Conservation (phyloP, 2,329 filamentous ascomycete genomes). For the Alternaria ethzedia region DNA sequence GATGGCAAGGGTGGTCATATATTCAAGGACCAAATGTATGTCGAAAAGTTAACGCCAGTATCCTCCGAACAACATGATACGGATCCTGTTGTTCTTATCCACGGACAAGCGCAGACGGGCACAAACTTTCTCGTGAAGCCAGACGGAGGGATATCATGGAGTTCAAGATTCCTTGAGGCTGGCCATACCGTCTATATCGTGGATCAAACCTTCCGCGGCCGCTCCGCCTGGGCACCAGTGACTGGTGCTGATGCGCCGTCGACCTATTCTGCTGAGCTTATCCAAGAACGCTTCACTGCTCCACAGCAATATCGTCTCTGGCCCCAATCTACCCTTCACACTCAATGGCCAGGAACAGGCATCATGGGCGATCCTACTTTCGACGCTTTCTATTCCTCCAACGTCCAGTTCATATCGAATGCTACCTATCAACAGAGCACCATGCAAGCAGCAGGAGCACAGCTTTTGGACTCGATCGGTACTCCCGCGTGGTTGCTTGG, state of each 20-base stretch:
- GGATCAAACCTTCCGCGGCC: constrained; percentile 55
- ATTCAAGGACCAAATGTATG: constrained; percentile 31
- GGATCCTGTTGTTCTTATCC: constrained; percentile 15
- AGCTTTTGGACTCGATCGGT: constrained; percentile 53
- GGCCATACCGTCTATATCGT: constrained; percentile 58
- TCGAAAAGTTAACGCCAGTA: constrained; percentile 11
- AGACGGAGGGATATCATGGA: constrained; percentile 58
- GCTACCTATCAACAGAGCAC: constrained; percentile 32
- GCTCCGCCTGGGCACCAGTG: constrained; percentile 45
- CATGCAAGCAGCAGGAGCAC: constrained; percentile 42
- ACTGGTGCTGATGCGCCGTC: constrained; percentile 1
- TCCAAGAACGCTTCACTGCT: constrained; percentile 10
- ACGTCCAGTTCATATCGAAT: constrained; percentile 43
- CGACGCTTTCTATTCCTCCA: constrained; percentile 55
- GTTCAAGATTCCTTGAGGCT: constrained; percentile 53
- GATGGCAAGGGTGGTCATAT: constrained; percentile 17
- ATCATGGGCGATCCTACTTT: constrained; percentile 56
- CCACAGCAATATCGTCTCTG: constrained; percentile 27
- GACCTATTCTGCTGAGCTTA: constrained; percentile 1
- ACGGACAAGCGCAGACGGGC: constrained; percentile 23
- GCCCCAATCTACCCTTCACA: constrained; percentile 53
- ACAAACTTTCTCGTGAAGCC: constrained; percentile 51
- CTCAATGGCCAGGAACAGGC: constrained; percentile 51
- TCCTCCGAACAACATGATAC: not conserved
- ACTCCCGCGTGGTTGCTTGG: constrained; percentile 51